A percentile compares a stretch with the other conserved stretches of the same genome.
Conservation (phyloP, 805 yeast species). For the Jamesozyma spencerorum region DNA sequence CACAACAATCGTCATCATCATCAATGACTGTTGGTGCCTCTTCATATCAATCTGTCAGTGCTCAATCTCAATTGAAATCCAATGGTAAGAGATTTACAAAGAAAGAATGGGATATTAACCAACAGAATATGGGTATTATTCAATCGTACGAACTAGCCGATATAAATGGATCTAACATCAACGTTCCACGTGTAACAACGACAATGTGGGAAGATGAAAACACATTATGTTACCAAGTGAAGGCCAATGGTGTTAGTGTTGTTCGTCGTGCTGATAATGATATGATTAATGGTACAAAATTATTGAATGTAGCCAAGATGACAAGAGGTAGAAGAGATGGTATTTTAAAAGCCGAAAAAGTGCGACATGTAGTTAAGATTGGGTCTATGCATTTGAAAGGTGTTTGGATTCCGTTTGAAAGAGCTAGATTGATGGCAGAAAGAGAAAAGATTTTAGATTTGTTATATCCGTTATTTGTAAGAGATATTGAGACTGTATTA, state of each 20-base stretch:
- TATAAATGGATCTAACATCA: background rate
- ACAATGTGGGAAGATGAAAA: slow-evolving; percentile 90
- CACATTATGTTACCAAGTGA: slow-evolving; percentile 77
- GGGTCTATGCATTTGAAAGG: slow-evolving; percentile 86
- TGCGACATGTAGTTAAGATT: slow-evolving; percentile 71
- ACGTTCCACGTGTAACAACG: slow-evolving; percentile 53
- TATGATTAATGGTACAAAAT: slow-evolving; percentile 79
- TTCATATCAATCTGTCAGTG: background rate
- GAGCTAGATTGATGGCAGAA: slow-evolving; percentile 75
- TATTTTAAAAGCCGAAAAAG: slow-evolving; percentile 64
- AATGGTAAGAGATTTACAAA: background rate
- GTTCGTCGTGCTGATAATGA: slow-evolving; percentile 79
- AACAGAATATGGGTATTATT: slow-evolving; percentile 5
- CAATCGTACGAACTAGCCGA: slow-evolving; percentile 3
- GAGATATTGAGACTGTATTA: slow-evolving; percentile 51
- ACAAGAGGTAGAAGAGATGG: slow-evolving; percentile 85
- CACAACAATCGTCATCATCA: background rate
- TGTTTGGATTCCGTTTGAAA: slow-evolving; percentile 82
- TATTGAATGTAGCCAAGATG: slow-evolving; percentile 77
- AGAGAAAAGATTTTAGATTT: slow-evolving; percentile 63
- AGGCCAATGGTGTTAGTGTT: slow-evolving; percentile 70
- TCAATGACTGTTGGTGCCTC: background rate
- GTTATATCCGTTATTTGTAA: slow-evolving; percentile 60
- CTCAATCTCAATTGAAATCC: background rate
- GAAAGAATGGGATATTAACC: slow-evolving; percentile 2